Base-by-base conservation (phyloP, 2,329 filamentous ascomycete species). In the Chaetomiaceae sp. region DNA sequence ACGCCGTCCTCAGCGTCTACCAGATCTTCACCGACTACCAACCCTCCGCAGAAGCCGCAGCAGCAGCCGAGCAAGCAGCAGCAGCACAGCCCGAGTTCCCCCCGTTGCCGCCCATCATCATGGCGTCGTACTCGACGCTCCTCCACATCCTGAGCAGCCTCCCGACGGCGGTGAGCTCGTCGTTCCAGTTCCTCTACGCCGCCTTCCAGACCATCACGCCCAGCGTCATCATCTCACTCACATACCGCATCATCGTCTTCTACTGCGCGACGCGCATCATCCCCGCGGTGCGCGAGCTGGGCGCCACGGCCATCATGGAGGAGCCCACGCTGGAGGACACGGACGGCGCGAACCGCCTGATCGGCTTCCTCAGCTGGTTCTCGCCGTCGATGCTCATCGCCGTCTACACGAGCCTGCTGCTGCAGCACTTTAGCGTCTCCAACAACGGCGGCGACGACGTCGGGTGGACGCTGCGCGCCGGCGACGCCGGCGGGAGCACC, bases 21-120 rank as follows among this genome's bases (percentile, higher is more conserved):
- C 93, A 99, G 69, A 97, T 97, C 68, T 97, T 97, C 69, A 99
- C 93, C 62, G 93, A 99, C 70, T 97, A 97, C 70, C 82, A 92
- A 60, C 90, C 93, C 3, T 91, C 87, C 4, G 69, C 79, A 16
- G 82, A 79, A n/a, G 74, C 78, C 23, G 73, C 77, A 27, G 77
- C 82, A 25, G 71, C 74, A 3, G 69, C 75, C 4, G 77, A 77
- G 41, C 70, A 71, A 53, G 69, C 72, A 27, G 66, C 70, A 3
- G 68, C 71, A 2, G 64, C 79, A 13, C 86, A 95, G 54, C 83
- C 87, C n/a, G 91, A 95, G 21, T 93, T 97, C 55, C 93, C 93
- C 34, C 93, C 93, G n/a, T 77, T 99, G 38, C 93, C 93, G 13
- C 93, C 93, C 1, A 90, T 97, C 58, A 92, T 99, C 68, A 97